phyloP scores from a whole-genome alignment of 441 rosid species.

The Gossypium aridum region DNA sequence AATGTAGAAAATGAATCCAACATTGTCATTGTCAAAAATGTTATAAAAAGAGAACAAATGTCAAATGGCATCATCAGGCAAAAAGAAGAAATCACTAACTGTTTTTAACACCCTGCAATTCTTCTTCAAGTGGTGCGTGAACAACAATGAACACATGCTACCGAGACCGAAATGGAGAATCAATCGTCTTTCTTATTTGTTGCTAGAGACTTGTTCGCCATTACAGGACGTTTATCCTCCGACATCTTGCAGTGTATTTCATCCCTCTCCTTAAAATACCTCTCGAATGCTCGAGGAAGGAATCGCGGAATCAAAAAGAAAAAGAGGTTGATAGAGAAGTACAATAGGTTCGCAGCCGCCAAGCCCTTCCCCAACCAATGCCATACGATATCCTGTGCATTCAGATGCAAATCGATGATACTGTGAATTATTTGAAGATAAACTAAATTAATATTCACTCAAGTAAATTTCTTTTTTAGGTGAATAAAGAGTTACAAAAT shows the following conservation, averaged over 20 bases:
- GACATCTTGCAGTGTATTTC: constrained; percentile 44
- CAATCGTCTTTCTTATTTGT: constrained; percentile 51
- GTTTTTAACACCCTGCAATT: background rate
- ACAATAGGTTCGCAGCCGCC: constrained; percentile 45
- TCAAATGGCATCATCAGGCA: background rate
- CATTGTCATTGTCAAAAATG: background rate
- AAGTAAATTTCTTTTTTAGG: too few relatives aligned
- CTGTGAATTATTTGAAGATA: background rate
- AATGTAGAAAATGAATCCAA: background rate
- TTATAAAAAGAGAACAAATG: background rate
- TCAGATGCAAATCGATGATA: background rate
- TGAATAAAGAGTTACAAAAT: too few relatives aligned
- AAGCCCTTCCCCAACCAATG: constrained; percentile 73
- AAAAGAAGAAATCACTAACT: background rate
- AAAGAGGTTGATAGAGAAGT: constrained; percentile 65
- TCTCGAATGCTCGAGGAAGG: constrained; percentile 78
- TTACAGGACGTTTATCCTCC: constrained; percentile 38
- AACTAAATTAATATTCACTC: too few relatives aligned
- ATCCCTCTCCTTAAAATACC: constrained; percentile 47
- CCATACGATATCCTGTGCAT: constrained; percentile 54
- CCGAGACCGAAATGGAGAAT: background rate
- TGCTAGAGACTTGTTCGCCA: constrained; percentile 24
- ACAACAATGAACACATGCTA: too few relatives aligned
- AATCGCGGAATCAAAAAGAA: constrained; percentile 71
- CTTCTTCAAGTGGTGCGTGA: background rate